These are phyloP conservation scores for Penstemon eatonii DNA, from an alignment of 257 asterid species.

Conservation along the genomic window DNA sequence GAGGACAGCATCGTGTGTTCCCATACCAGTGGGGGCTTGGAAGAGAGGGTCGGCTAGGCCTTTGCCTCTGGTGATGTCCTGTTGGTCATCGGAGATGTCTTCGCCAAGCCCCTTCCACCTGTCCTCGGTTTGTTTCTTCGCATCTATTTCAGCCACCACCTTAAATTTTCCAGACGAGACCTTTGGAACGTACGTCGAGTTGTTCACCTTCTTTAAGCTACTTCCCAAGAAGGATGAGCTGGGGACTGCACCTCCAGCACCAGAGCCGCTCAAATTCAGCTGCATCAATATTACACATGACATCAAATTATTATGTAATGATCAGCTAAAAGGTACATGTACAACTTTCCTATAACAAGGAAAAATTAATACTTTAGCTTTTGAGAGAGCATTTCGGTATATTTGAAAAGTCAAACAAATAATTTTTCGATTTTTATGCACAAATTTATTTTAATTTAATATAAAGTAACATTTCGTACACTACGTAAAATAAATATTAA, in stretches of 20 bases:
- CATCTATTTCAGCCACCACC: slow-evolving; percentile 37
- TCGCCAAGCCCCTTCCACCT: slow-evolving; percentile 46
- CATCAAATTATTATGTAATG: too few species aligned
- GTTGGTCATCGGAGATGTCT: slow-evolving; percentile 59
- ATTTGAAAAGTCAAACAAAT: too few species aligned
- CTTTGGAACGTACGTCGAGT: slow-evolving; percentile 19
- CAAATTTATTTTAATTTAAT: too few species aligned
- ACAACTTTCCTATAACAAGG: too few species aligned
- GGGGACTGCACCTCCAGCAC: slow-evolving; percentile 39
- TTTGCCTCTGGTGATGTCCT: slow-evolving; percentile 60
- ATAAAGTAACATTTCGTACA: too few species aligned
- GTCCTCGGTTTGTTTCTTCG: slow-evolving; percentile 41
- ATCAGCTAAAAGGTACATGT: too few species aligned
- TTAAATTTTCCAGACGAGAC: slow-evolving; percentile 29
- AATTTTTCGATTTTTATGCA: too few species aligned
- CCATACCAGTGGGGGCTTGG: slow-evolving; percentile 59
- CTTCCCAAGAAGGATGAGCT: slow-evolving; percentile 46
- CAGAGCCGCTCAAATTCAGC: slow-evolving; percentile 44
- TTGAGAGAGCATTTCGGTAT: too few species aligned
- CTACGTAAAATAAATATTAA: too few species aligned
- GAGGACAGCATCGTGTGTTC: slow-evolving; percentile 56
- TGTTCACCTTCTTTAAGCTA: slow-evolving; percentile 40
- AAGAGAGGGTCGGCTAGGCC: slow-evolving; percentile 54
- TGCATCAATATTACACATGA: slow-evolving; percentile 19
- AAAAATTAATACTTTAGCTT: too few species aligned